phyloP scores from a whole-genome alignment of 2,329 filamentous ascomycete species.

The Clarireedia hainanense region DNA sequence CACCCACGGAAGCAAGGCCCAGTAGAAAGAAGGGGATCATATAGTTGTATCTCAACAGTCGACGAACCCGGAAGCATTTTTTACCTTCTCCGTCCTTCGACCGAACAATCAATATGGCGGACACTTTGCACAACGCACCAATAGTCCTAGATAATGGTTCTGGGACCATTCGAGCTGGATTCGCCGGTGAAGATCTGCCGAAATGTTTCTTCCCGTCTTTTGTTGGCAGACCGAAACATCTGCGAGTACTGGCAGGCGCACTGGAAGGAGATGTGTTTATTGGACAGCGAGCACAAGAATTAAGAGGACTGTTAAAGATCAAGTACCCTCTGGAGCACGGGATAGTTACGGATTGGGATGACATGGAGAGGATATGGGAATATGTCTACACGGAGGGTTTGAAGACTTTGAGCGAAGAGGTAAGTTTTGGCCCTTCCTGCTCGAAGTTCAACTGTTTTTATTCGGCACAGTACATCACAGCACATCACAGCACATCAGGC shows the following conservation, averaged over 20 bases:
- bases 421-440: conserved; percentile 33
- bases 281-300: conserved; percentile 78
- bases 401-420: conserved; percentile 96
- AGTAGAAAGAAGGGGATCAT: not conserved
- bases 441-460: not conserved
- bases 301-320: conserved; percentile 91
- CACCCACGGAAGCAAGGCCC: not conserved
- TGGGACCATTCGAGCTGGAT: conserved; percentile 93
- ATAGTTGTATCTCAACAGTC: not conserved
- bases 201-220: conserved; percentile 98
- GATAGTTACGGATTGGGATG: conserved; percentile 98
- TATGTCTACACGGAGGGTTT: conserved; percentile 94
- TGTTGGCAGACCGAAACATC: conserved; percentile 91
- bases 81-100: not conserved
- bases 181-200: conserved; percentile 89
- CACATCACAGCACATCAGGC: no score
- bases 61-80: not conserved
- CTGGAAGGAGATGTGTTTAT: conserved; percentile 97
- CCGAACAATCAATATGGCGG: conserved; percentile 41
- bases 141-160: conserved; percentile 99
- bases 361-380: conserved; percentile 99
- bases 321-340: conserved; percentile 93
- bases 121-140: conserved; percentile 86
- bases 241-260: conserved; percentile 89
- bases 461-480: no score